phyloP scores from a whole-genome alignment of 2,329 filamentous ascomycete genomes.

The Arthrocladium fulminans region DNA sequence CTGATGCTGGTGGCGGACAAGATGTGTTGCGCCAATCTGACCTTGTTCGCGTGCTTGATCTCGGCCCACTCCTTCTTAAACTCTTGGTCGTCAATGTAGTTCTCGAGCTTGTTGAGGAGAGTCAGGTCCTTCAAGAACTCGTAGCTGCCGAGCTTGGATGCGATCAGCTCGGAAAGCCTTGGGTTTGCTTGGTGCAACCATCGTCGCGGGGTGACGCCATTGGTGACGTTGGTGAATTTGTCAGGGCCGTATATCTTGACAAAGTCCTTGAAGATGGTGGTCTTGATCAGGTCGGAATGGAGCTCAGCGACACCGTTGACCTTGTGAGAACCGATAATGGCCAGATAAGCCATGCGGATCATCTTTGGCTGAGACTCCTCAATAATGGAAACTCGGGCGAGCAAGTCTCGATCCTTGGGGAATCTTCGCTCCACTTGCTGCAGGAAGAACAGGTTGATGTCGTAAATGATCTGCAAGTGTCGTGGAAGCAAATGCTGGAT shows the following conservation, averaged over 20 bases:
- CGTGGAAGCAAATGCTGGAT: slow-evolving; percentile 87
- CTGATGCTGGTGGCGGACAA: slow-evolving; percentile 67
- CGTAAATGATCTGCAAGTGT: slow-evolving; percentile 94
- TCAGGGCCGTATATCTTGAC: slow-evolving; percentile 89
- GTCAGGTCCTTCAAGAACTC: slow-evolving; percentile 88
- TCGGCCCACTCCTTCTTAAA: slow-evolving; percentile 94
- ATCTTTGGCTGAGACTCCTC: slow-evolving; percentile 96
- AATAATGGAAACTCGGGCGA: slow-evolving; percentile 86
- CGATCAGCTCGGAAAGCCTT: slow-evolving; percentile 80
- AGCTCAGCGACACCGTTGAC: slow-evolving; percentile 97
- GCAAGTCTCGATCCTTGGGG: slow-evolving; percentile 78
- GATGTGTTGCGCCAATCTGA: slow-evolving; percentile 84
- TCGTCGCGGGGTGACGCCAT: slow-evolving; percentile 88
- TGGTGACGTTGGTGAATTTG: slow-evolving; percentile 98
- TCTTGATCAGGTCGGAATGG: slow-evolving; percentile 95
- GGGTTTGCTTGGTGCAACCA: slow-evolving; percentile 99
- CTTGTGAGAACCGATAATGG: slow-evolving; percentile 96
- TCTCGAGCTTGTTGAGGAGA: slow-evolving; percentile 73
- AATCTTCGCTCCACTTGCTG: slow-evolving; percentile 84
- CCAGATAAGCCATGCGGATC: slow-evolving; percentile 93
- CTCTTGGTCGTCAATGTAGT: slow-evolving; percentile 71
- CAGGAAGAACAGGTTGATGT: slow-evolving; percentile 92
- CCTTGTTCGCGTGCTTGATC: slow-evolving; percentile 95
- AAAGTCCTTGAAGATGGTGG: slow-evolving; percentile 99
- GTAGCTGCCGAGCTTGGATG: slow-evolving; percentile 73